These are phyloP conservation scores for Calycina herbarum DNA, from an alignment of 2,329 filamentous ascomycete genomes.

Conservation along the genomic window DNA sequence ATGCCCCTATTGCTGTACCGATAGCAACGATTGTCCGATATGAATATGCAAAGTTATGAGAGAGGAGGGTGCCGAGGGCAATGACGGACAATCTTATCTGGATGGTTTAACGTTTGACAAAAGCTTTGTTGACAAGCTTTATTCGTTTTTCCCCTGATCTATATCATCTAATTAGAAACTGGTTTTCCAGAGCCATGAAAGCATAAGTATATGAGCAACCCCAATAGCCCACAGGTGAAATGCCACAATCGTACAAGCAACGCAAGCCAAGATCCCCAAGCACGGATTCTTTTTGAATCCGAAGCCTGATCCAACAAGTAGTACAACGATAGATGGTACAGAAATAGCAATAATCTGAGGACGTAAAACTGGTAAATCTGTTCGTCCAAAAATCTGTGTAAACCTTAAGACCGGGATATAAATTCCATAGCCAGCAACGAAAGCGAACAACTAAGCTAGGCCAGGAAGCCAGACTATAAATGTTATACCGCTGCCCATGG, in stretches of 20 bases:
- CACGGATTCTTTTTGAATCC: neutral
- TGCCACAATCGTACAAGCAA: neutral
- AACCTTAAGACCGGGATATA: neutral
- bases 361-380: neutral
- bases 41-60: too few species aligned
- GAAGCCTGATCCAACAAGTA: neutral
- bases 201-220: neutral
- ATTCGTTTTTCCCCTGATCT: too few species aligned
- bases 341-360: neutral
- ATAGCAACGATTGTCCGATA: too few species aligned
- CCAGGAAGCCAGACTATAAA: neutral
- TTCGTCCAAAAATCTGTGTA: neutral
- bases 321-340: neutral
- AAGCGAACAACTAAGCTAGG: neutral
- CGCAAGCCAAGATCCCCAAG: neutral
- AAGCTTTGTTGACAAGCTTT: too few species aligned
- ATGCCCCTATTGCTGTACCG: too few species aligned
- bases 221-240: neutral
- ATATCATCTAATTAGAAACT: too few species aligned
- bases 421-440: neutral
- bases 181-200: too few species aligned
- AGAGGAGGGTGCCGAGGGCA: too few species aligned
- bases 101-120: too few species aligned
- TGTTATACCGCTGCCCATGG: too few species aligned
- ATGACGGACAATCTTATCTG: too few species aligned